Evolutionary conservation across 169 alveolate genomes (phyloP).

Genomic region (Plasmodium coatneyi): DNA sequence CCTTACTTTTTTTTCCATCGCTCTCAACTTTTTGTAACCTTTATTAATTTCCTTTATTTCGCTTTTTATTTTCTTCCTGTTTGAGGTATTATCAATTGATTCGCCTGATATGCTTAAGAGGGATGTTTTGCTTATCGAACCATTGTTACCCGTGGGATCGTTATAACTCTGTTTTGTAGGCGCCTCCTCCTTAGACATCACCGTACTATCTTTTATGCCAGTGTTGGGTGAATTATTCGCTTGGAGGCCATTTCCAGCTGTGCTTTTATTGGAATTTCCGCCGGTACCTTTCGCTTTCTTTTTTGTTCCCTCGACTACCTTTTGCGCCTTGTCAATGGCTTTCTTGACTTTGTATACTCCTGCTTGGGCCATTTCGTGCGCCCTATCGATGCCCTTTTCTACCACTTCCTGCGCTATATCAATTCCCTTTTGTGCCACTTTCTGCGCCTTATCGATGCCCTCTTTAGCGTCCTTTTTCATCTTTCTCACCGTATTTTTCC

Average conservation of each 20-base stretch:
- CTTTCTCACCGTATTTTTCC: background rate
- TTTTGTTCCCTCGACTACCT: background rate
- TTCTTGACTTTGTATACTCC: background rate
- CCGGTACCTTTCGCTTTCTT: background rate
- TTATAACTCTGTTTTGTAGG: conserved; percentile 6
- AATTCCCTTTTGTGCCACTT: background rate
- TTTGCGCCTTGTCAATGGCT: background rate
- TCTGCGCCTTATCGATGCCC: background rate
- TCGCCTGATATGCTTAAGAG: conserved; percentile 41
- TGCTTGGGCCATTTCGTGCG: background rate
- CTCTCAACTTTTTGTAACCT: conserved; percentile 58
- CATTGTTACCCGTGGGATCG: conserved; percentile 3
- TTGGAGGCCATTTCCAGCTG: background rate
- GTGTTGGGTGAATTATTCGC: background rate
- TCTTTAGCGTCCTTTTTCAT: background rate
- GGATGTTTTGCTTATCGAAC: background rate
- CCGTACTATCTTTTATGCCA: background rate
- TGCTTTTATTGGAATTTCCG: background rate
- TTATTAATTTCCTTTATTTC: conserved; percentile 64
- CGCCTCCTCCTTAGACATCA: background rate
- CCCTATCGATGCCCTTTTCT: background rate
- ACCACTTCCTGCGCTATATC: background rate
- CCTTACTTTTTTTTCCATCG: conserved; percentile 57
- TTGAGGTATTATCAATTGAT: conserved; percentile 7
- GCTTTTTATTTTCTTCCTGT: conserved; percentile 32